These are phyloP conservation scores for Rubus parviflorus DNA, from an alignment of 306 rosid genomes.

Conservation along the genomic window DNA sequence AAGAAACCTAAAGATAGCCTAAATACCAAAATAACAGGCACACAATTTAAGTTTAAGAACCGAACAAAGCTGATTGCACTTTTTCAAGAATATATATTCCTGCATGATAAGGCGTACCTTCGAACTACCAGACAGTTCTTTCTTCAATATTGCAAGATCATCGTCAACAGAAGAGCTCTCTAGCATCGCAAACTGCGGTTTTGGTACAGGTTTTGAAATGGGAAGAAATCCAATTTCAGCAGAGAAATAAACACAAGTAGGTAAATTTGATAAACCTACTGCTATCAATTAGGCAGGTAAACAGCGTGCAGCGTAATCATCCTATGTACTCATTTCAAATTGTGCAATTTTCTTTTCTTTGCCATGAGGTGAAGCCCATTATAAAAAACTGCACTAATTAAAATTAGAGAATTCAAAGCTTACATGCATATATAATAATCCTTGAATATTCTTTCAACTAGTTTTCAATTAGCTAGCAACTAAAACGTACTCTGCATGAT, in stretches of 20 bases:
- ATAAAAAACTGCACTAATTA: not conserved
- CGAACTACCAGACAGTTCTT: conserved; percentile 62
- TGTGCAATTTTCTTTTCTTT: not conserved
- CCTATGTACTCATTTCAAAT: not conserved
- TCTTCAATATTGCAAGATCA: conserved; percentile 49
- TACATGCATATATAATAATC: no score
- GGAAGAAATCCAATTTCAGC: not conserved
- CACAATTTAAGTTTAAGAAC: not conserved
- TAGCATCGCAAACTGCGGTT: conserved; percentile 81
- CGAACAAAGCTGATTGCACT: not conserved
- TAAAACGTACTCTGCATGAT: no score
- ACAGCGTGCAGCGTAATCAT: not conserved
- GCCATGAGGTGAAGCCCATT: not conserved
- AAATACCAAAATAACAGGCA: not conserved
- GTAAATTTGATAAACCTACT: not conserved
- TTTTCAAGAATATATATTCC: not conserved
- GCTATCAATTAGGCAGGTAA: not conserved
- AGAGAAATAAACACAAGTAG: not conserved
- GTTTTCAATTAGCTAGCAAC: no score
- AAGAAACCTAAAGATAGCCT: not conserved
- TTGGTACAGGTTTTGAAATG: not conserved
- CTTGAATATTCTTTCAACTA: no score
- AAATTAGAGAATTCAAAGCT: no score
- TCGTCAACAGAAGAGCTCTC: conserved; percentile 82
- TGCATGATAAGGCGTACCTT: conserved; percentile 43